Evolutionary conservation across 495 filamentous ascomycete genomes (phyloP).

Genomic region (Xylaria intraflava): DNA sequence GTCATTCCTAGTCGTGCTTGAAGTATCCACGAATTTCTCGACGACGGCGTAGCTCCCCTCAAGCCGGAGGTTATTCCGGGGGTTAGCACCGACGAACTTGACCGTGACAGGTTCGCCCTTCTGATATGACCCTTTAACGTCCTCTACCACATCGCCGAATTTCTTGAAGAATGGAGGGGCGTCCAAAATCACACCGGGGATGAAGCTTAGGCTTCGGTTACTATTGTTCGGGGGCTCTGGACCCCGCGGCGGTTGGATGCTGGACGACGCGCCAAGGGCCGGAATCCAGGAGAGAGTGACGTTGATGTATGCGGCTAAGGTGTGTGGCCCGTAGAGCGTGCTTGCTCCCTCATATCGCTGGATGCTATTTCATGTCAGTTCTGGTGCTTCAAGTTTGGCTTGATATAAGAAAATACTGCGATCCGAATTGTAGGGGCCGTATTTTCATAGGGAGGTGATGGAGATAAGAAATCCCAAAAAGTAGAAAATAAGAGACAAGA

Average conservation of each 20-base stretch:
- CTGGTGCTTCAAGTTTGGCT: background rate
- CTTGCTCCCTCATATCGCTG: slow-evolving; percentile 96
- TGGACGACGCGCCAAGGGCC: slow-evolving; percentile 51
- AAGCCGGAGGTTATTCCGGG: slow-evolving; percentile 75
- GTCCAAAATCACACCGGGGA: slow-evolving; percentile 72
- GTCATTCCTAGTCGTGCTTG: slow-evolving; percentile 19
- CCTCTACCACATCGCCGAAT: slow-evolving; percentile 67
- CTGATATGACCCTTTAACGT: slow-evolving; percentile 47
- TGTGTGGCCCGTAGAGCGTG: slow-evolving; percentile 90
- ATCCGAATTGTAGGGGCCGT: background rate
- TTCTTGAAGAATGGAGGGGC: slow-evolving; percentile 58
- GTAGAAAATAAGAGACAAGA: no score
- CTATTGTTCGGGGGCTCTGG: slow-evolving; percentile 76
- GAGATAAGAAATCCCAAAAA: no score
- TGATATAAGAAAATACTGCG: background rate
- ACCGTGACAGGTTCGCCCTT: slow-evolving; percentile 53
- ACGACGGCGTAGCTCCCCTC: slow-evolving; percentile 76
- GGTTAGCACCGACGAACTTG: slow-evolving; percentile 83
- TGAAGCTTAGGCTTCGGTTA: slow-evolving; percentile 74
- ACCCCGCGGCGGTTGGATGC: slow-evolving; percentile 45
- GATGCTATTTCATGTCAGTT: slow-evolving; percentile 34
- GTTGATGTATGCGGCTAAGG: slow-evolving; percentile 85
- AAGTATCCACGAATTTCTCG: slow-evolving; percentile 45
- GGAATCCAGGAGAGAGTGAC: slow-evolving; percentile 66
- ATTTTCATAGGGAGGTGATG: no score